Percentiles rank a stretch among this genome's conserved stretches.
These are phyloP conservation scores for Xylaria venustula DNA, from an alignment of 495 filamentous ascomycete genomes.

Conservation along the genomic window DNA sequence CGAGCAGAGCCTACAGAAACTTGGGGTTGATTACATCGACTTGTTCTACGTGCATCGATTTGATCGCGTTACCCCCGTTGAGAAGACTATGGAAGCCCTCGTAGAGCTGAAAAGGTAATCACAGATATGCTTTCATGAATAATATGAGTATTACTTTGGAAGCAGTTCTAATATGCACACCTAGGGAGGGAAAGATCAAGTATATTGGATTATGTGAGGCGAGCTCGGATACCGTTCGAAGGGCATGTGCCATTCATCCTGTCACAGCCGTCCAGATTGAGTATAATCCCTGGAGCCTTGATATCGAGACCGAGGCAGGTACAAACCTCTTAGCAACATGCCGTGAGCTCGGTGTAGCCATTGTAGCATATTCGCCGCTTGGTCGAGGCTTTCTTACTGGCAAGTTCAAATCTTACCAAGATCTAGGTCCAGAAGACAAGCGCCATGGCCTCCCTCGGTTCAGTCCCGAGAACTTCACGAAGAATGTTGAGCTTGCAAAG, in stretches of 20 bases:
- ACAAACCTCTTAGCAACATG: conserved; percentile 59
- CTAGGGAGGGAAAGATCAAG: conserved; percentile 56
- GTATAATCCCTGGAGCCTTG: conserved; percentile 56
- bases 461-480: conserved; percentile 55
- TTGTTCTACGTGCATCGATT: conserved; percentile 30
- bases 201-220: conserved; percentile 68
- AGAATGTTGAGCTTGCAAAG: conserved; percentile 64
- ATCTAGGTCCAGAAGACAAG: conserved; percentile 58
- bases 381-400: conserved; percentile 45
- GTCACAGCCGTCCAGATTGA: conserved; percentile 73
- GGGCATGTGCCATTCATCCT: conserved; percentile 59
- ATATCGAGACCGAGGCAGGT: conserved; percentile 61
- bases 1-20: not conserved
- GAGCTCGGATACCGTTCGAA: conserved; percentile 60
- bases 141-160: not conserved
- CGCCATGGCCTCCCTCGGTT: conserved; percentile 57
- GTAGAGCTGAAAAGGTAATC: conserved; percentile 49
- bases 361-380: conserved; percentile 54
- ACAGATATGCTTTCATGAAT: not conserved
- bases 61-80: conserved; percentile 43
- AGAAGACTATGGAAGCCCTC: conserved; percentile 48
- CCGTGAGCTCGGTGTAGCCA: conserved; percentile 63
- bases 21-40: conserved; percentile 1
- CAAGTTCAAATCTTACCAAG: conserved; percentile 52
- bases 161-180: not conserved